These are phyloP conservation scores for Gracilaria domingensis DNA, from an alignment of 23 red algal species.

Conservation along the genomic window DNA sequence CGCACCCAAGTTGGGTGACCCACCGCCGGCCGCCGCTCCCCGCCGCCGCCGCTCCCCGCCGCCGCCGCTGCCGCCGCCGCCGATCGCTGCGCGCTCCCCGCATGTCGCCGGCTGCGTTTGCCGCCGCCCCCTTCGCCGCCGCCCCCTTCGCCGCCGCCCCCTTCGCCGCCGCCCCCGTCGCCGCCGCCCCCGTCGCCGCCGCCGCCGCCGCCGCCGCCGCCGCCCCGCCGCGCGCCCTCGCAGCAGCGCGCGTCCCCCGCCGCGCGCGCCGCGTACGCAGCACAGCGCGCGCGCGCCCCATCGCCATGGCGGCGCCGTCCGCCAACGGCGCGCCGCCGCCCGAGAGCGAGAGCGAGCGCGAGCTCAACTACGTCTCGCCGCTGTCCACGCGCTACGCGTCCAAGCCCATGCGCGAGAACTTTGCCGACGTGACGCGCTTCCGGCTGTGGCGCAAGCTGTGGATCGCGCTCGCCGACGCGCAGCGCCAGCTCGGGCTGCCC, in stretches of 20 bases:
- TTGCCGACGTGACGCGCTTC: slow-evolving; percentile 88
- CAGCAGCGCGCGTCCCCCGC: not conserved
- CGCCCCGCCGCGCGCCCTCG: not conserved
- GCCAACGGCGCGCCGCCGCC: not conserved
- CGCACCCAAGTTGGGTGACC: too few relatives aligned
- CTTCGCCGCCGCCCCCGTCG: not conserved
- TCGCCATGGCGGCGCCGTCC: not conserved
- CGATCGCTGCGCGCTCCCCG: too few relatives aligned
- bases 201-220: too few relatives aligned
- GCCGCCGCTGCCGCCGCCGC: too few relatives aligned
- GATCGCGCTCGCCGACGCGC: slow-evolving; percentile 78
- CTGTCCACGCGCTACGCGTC: slow-evolving; percentile 91
- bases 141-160: too few relatives aligned
- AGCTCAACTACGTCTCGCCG: slow-evolving; percentile 81
- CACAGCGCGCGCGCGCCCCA: not conserved
- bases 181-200: not conserved
- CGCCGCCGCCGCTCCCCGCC: too few relatives aligned
- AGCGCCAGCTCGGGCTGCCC: slow-evolving; percentile 78
- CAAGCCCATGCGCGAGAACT: slow-evolving; percentile 84
- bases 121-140: too few relatives aligned
- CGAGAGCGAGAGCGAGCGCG: not conserved
- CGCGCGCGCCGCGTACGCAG: not conserved
- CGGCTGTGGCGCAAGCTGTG: slow-evolving; percentile 91
- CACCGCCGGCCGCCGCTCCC: too few relatives aligned
- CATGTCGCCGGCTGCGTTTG: too few relatives aligned